Base-by-base conservation (phyloP, 2,329 filamentous ascomycete genomes). In the Fusarium annulatum region DNA sequence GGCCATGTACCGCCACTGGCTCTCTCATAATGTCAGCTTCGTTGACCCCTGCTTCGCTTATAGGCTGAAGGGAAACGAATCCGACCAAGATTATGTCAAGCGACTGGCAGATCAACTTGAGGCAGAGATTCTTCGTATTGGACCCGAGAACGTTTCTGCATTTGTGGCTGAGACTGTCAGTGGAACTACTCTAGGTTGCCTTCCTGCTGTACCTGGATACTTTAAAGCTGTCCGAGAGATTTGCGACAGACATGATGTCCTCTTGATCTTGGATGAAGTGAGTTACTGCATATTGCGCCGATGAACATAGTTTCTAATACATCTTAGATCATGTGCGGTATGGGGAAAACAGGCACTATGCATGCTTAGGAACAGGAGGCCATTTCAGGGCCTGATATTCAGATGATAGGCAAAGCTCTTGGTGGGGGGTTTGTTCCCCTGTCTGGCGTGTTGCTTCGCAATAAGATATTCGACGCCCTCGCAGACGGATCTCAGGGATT, bases 21-120 rank as follows among this genome's bases (percentile, higher is more conserved):
- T 75, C 36, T 68, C 69, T 26, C 14, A 73, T 2, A 73, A 75
- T 45, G 73, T 79, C 26, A 76, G 68, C 69, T 57, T 75, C 30
- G 74, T 79, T 18, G 77, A 72, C 3, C 67, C 70, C 23, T 77
- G 73, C 42, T 71, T 75, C 33, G 18, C 64, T 12, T 74, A 75
- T 55, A 59, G 67, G 21, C 67, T 65, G 9, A 61, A 71, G 14
- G 62, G 64, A 1, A 81, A 84, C 59, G 81, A 74, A 0, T 64
- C 49, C 10, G 49, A 49, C 16, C 23, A 38, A 42, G 21, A 12
- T 16, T 66, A 43, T 11, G 26, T 39, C 11, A 57, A 26, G 33
- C 43, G 38, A 12, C 49, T 58, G 18, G 49, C 38, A 21, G 36
- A 39, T 49, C 43, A 66, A n/a, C 26, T 43, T 15, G 61, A 66